Evolutionary conservation across 768 basidiomycete genomes (phyloP).

Genomic region (Tulasnella sp.): DNA sequence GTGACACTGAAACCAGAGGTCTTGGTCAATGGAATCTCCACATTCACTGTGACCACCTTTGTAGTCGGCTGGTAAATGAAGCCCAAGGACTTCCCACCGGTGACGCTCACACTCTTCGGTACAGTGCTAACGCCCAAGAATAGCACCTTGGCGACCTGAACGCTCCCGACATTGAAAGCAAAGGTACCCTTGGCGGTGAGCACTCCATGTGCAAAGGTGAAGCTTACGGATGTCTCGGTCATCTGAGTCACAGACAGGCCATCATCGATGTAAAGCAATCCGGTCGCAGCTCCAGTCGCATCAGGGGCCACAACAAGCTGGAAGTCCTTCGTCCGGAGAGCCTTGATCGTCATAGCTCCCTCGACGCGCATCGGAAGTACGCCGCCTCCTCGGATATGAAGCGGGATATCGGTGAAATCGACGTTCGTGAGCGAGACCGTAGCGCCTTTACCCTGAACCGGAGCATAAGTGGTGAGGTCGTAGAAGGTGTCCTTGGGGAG

Average conservation of each 20-base stretch:
- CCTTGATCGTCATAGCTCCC: slow-evolving; percentile 51
- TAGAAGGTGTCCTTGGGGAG: slow-evolving; percentile 57
- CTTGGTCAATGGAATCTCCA: slow-evolving; percentile 8
- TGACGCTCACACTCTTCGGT: slow-evolving; percentile 20
- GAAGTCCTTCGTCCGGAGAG: slow-evolving; percentile 44
- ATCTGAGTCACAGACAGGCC: slow-evolving; percentile 27
- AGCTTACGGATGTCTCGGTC: slow-evolving; percentile 20
- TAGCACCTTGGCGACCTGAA: slow-evolving; percentile 27
- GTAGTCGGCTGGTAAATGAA: slow-evolving; percentile 10
- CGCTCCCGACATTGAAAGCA: slow-evolving; percentile 20
- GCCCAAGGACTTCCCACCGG: slow-evolving; percentile 7
- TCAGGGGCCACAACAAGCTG: slow-evolving; percentile 54
- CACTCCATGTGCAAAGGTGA: slow-evolving; percentile 3
- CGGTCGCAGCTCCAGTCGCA: slow-evolving; percentile 40
- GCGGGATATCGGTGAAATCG: slow-evolving; percentile 46
- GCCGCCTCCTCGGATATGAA: slow-evolving; percentile 50
- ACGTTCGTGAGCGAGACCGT: slow-evolving; percentile 34
- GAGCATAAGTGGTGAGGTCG: slow-evolving; percentile 44
- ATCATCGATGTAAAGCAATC: slow-evolving; percentile 53
- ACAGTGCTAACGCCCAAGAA: slow-evolving; percentile 26
- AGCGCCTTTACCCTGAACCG: slow-evolving; percentile 39
- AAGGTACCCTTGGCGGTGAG: slow-evolving; percentile 25
- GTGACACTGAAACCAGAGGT: slow-evolving; percentile 6
- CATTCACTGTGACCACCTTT: slow-evolving; percentile 9
- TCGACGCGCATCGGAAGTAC: slow-evolving; percentile 47